Base-by-base conservation (phyloP, 306 rosid genomes). In the Sindora glabra region DNA sequence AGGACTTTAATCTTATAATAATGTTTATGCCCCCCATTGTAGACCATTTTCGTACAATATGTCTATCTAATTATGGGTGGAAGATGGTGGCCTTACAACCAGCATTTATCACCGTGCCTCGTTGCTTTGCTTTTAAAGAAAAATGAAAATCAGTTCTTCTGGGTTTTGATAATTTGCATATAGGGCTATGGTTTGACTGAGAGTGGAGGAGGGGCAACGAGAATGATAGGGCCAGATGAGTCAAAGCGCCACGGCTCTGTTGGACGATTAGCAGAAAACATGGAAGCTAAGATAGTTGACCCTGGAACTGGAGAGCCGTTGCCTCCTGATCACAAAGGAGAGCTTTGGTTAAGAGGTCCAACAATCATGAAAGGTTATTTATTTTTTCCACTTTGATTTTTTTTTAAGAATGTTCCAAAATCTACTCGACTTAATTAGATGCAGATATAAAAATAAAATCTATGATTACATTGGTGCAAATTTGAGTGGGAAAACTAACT, bases 161-260 rank as follows among this genome's bases (percentile, higher is more conserved):
- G 42, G 21, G 12, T 56, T 45, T 36, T 30, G 56, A n/a, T 27
- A 2, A 29, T 29, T 29, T 6, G n/a, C n/a, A n/a, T n/a, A 1
- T 49, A 92, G 98, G 98, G 98, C 30, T 92, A 92, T 77, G 98
- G 95, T 40, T 64, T 92, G 74, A 92, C 96, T 27, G 96, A 92
- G 62, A 79, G 77, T 47, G 55, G 74, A 48, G 96, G 82, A 41
- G 83, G 64, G 10, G 98, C 65, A 21, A 22, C 90, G 6, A 78
- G 85, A 56, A 70, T 61, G 71, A 0, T 78, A 37, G 90, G 83
- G 5, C 21, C 63, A n/a, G 96, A 86, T 3, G 96, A 92, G 81
- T 18, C 64, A 14, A 69, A 57, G 56, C 75, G 64, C n/a, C 51
- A 70, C 53, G 76, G 79, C 52, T 88, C 98, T 32, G 94, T 86